Percentiles rank a stretch among this genome's conserved stretches.
Evolutionary conservation across 257 asterid genomes (phyloP).

Genomic region (Solanum piurae): DNA sequence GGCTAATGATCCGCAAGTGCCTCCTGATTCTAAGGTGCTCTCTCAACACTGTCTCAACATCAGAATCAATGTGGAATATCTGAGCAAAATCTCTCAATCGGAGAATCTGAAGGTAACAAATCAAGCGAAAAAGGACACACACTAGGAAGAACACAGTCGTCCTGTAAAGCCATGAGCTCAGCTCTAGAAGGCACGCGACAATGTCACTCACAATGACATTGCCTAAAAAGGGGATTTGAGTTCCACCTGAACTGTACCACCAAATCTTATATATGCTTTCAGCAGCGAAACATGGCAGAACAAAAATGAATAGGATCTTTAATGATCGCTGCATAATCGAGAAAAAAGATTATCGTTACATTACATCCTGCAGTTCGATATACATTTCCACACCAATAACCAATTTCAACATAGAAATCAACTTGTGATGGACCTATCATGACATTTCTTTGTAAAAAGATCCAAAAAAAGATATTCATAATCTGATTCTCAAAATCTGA

Average conservation of each 20-base stretch:
- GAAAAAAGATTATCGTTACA: neutral
- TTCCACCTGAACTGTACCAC: conserved; percentile 90
- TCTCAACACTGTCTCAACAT: conserved; percentile 60
- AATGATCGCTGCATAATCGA: conserved; percentile 56
- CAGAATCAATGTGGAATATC: conserved; percentile 58
- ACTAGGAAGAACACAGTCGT: conserved; percentile 79
- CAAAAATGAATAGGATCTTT: conserved; percentile 65
- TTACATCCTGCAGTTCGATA: neutral
- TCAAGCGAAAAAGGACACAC: conserved; percentile 76
- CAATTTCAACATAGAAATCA: neutral
- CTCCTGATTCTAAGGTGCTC: conserved; percentile 86
- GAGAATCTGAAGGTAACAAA: conserved; percentile 87
- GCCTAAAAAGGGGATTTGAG: conserved; percentile 75
- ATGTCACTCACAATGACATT: conserved; percentile 60
- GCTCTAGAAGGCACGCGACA: conserved; percentile 73
- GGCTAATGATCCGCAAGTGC: conserved; percentile 79
- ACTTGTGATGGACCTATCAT: neutral
- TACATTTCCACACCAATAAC: neutral
- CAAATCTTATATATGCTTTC: conserved; percentile 73
- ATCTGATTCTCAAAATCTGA: neutral
- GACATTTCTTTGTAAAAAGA: neutral
- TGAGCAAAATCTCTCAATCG: conserved; percentile 74
- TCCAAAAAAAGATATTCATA: neutral
- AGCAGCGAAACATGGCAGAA: conserved; percentile 76
- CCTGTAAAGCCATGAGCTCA: conserved; percentile 89